Conservation (phyloP, 768 basidiomycete species). For the Amanita exitialis region DNA sequence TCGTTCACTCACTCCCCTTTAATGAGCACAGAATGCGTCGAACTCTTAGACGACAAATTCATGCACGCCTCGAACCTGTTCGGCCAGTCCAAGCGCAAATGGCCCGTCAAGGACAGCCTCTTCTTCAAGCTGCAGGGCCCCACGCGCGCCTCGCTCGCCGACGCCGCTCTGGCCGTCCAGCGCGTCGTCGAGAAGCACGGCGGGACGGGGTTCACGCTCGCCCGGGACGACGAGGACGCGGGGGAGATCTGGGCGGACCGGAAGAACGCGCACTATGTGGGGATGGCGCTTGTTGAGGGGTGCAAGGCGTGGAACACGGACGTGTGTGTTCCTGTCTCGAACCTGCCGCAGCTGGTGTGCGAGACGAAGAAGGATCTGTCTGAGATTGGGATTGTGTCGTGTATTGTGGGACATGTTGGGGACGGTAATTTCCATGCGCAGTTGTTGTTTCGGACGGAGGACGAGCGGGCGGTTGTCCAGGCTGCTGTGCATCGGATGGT, state of each 20-base stretch:
- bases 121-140: constrained; percentile 87
- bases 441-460: constrained; percentile 47
- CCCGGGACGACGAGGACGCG: constrained; percentile 54
- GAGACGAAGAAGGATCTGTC: constrained; percentile 67
- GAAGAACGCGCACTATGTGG: constrained; percentile 54
- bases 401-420: constrained; percentile 70
- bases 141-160: constrained; percentile 43
- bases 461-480: constrained; percentile 33
- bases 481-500: constrained; percentile 53
- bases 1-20: too few species aligned
- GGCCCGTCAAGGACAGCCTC: constrained; percentile 56
- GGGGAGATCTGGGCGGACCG: constrained; percentile 64
- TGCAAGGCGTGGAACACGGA: constrained; percentile 61
- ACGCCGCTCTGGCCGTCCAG: constrained; percentile 51
- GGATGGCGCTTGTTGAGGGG: constrained; percentile 47
- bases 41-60: constrained; percentile 66
- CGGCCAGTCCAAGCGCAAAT: constrained; percentile 43
- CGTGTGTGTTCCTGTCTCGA: constrained; percentile 67
- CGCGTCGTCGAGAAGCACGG: constrained; percentile 54
- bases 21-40: constrained; percentile 69
- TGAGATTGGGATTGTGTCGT: constrained; percentile 42
- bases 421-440: constrained; percentile 50
- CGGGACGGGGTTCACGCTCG: constrained; percentile 57
- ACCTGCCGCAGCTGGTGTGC: constrained; percentile 50
- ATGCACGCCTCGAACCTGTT: constrained; percentile 53